phyloP scores from a whole-genome alignment of 164 flowering plant genomes.

The Nelumbo lutea region DNA sequence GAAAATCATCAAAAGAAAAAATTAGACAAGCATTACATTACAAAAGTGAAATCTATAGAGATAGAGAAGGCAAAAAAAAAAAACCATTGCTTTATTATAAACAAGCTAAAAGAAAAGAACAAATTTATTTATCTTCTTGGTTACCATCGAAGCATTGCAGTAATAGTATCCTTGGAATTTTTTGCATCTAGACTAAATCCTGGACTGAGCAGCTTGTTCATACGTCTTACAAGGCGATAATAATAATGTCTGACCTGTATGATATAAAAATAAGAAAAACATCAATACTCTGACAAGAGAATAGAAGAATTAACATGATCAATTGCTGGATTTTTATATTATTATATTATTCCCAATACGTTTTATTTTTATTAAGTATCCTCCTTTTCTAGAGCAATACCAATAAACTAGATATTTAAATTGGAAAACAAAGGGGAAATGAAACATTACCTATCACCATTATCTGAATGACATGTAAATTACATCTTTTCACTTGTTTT shows the following conservation, averaged over 20 bases:
- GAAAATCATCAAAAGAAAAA: not conserved
- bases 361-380: not conserved
- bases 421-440: not conserved
- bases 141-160: slow-evolving; percentile 99
- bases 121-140: not conserved
- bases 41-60: not conserved
- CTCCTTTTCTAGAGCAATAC: not conserved
- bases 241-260: slow-evolving; percentile 97
- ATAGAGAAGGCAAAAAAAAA: not conserved
- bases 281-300: not conserved
- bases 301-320: not conserved
- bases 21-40: no score
- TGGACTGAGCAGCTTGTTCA: slow-evolving; percentile 97
- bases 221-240: slow-evolving; percentile 91
- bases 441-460: no score
- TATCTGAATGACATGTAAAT: no score
- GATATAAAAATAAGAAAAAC: slow-evolving; percentile 3
- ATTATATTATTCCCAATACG: no score
- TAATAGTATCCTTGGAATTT: slow-evolving; percentile 93
- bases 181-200: slow-evolving; percentile 83
- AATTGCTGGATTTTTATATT: not conserved
- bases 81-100: not conserved
- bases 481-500: no score
- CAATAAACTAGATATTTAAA: not conserved
- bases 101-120: slow-evolving; percentile 1